A percentile compares a stretch with the other conserved stretches of the same genome.
phyloP scores from a whole-genome alignment of 75 land plant genomes.

The Gnetum montanum region DNA sequence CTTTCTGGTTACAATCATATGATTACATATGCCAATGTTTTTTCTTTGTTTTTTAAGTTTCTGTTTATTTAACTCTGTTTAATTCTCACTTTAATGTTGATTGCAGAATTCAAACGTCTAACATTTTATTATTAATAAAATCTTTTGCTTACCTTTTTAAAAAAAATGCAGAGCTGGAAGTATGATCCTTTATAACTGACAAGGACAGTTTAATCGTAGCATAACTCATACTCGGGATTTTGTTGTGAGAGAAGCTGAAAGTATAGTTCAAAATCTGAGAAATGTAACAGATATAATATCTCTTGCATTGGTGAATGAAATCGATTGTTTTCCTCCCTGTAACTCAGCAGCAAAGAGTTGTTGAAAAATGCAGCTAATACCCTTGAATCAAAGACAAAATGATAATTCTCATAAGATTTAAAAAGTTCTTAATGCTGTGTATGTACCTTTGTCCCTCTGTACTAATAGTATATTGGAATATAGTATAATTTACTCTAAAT shows the following conservation, averaged over 20 bases:
- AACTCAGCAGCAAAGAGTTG: slow-evolving; percentile 33
- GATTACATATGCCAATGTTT: no score
- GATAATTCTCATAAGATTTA: slow-evolving; percentile 50
- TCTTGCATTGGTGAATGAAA: slow-evolving; percentile 28
- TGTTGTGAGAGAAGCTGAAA: slow-evolving; percentile 49
- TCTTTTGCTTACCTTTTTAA: neutral
- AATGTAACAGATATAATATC: slow-evolving; percentile 39
- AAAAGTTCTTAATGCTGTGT: slow-evolving; percentile 43
- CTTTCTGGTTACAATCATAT: no score
- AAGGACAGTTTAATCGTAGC: slow-evolving; percentile 43
- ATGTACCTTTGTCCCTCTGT: slow-evolving; percentile 11
- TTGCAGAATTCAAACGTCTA: no score
- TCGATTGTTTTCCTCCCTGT: slow-evolving; percentile 38
- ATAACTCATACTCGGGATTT: slow-evolving; percentile 43
- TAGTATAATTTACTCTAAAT: neutral
- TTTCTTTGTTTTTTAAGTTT: no score
- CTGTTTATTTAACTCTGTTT: no score
- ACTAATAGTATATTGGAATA: neutral
- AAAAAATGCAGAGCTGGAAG: slow-evolving; percentile 68
- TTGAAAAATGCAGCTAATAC: slow-evolving; percentile 42
- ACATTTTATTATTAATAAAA: neutral
- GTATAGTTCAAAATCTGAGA: slow-evolving; percentile 40
- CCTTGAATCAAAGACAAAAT: slow-evolving; percentile 23
- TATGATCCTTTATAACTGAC: slow-evolving; percentile 44
- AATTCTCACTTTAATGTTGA: no score